These are phyloP conservation scores for Rhizomucor miehei DNA, from an alignment of 371 early-diverging fungal species.

Conservation along the genomic window DNA sequence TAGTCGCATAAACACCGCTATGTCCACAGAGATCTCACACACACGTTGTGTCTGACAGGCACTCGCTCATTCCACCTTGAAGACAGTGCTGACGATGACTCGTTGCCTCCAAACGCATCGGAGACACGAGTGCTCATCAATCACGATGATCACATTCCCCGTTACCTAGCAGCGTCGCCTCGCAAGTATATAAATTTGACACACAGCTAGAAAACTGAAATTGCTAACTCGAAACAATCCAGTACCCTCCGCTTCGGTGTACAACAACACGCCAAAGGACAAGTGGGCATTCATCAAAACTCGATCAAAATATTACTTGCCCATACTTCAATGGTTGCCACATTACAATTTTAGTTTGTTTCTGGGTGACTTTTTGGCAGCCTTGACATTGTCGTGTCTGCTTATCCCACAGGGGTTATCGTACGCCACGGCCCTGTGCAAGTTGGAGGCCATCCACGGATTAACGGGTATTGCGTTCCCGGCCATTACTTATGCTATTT, in stretches of 20 bases:
- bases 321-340: slow-evolving; percentile 87
- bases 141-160: slow-evolving; percentile 15
- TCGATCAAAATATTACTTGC: slow-evolving; percentile 84
- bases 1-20: neutral
- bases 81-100: slow-evolving; percentile 17
- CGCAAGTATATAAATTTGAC: slow-evolving; percentile 5
- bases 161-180: slow-evolving; percentile 22
- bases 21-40: neutral
- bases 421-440: slow-evolving; percentile 85
- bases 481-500: slow-evolving; percentile 76
- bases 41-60: slow-evolving; percentile 1
- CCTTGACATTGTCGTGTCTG: slow-evolving; percentile 83
- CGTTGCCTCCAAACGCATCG: slow-evolving; percentile 15
- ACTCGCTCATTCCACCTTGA: slow-evolving; percentile 18
- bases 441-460: slow-evolving; percentile 84
- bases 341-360: slow-evolving; percentile 54
- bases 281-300: slow-evolving; percentile 38
- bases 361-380: slow-evolving; percentile 75
- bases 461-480: slow-evolving; percentile 84
- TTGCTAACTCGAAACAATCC: neutral
- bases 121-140: slow-evolving; percentile 13
- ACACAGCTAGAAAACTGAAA: neutral
- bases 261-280: slow-evolving; percentile 30
- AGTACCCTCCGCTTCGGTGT: slow-evolving; percentile 13
- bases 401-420: slow-evolving; percentile 88